Percentiles rank a stretch among this genome's conserved stretches.
phyloP scores from a whole-genome alignment of 805 yeast species.

The Myxozyma vanderwaltii region DNA sequence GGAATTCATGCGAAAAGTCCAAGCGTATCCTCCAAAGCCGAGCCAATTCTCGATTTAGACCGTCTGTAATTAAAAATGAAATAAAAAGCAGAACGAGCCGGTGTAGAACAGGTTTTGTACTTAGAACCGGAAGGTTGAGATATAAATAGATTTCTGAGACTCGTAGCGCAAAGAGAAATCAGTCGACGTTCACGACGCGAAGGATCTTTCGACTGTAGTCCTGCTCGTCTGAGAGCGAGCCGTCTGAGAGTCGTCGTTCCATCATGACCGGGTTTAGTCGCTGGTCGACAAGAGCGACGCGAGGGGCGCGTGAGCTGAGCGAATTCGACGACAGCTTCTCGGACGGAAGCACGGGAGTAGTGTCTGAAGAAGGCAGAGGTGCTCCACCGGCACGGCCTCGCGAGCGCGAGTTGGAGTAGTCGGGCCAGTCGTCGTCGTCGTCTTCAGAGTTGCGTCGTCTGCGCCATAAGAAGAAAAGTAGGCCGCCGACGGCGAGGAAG shows the following conservation, averaged over 20 bases:
- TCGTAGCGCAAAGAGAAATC: neutral
- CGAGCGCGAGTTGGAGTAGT: constrained; percentile 12
- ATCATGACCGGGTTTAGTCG: constrained; percentile 73
- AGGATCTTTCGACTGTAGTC: constrained; percentile 79
- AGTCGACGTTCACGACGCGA: constrained; percentile 86
- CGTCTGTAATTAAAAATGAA: neutral
- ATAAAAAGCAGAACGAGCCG: neutral
- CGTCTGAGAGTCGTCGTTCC: constrained; percentile 79
- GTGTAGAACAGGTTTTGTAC: neutral
- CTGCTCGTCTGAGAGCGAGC: constrained; percentile 82
- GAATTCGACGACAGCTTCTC: constrained; percentile 24
- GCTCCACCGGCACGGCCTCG: constrained; percentile 4
- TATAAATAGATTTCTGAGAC: neutral
- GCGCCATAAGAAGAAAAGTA: constrained; percentile 49
- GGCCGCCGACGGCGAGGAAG: constrained; percentile 45
- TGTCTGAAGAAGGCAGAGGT: neutral
- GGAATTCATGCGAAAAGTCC: no score
- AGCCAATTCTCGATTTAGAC: no score
- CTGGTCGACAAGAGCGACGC: constrained; percentile 54
- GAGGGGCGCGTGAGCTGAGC: constrained; percentile 18
- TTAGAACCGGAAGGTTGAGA: neutral
- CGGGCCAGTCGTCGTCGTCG: constrained; percentile 42
- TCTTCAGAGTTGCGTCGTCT: constrained; percentile 49
- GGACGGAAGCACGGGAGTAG: neutral
- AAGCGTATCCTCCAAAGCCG: no score